These are phyloP conservation scores for Glebionis coronaria DNA, from an alignment of 129 eudicot species.

Conservation along the genomic window DNA sequence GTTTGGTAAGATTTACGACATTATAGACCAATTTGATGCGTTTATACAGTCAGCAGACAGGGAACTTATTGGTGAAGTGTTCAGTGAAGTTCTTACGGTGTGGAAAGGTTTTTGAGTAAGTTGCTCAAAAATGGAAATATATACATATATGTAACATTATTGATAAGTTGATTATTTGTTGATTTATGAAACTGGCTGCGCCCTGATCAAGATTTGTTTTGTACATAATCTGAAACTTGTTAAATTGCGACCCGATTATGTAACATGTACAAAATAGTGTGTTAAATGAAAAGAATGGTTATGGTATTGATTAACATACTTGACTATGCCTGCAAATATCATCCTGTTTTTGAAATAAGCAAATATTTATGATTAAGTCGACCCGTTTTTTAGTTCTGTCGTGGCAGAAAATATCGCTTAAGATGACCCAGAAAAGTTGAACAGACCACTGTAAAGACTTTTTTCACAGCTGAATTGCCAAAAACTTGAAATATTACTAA, in stretches of 20 bases:
- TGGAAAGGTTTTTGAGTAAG: slow-evolving; percentile 90
- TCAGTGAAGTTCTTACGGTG: slow-evolving; percentile 74
- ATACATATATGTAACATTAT: slow-evolving; percentile 4
- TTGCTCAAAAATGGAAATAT: slow-evolving; percentile 20
- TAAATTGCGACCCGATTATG: slow-evolving; percentile 25
- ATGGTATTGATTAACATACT: slow-evolving; percentile 8
- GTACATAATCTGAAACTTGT: slow-evolving; percentile 36
- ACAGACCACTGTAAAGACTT: too few relatives aligned
- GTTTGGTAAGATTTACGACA: slow-evolving; percentile 87
- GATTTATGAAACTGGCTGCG: slow-evolving; percentile 28
- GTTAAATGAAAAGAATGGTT: slow-evolving; percentile 26
- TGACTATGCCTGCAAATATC: slow-evolving; percentile 19
- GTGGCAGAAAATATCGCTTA: too few relatives aligned
- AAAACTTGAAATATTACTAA: too few relatives aligned
- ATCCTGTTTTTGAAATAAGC: slow-evolving; percentile 2
- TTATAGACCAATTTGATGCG: slow-evolving; percentile 63
- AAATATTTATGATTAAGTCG: too few relatives aligned
- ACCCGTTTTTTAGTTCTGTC: too few relatives aligned
- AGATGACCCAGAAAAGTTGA: too few relatives aligned
- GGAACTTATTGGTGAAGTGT: slow-evolving; percentile 76
- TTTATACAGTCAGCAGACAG: slow-evolving; percentile 79
- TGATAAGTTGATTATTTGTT: slow-evolving; percentile 19
- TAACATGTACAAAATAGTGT: slow-evolving; percentile 37
- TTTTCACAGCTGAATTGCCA: too few relatives aligned
- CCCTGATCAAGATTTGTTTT: slow-evolving; percentile 27